Conservation (phyloP, 1,284 basidiomycete species). For the Vanrija humicola region DNA sequence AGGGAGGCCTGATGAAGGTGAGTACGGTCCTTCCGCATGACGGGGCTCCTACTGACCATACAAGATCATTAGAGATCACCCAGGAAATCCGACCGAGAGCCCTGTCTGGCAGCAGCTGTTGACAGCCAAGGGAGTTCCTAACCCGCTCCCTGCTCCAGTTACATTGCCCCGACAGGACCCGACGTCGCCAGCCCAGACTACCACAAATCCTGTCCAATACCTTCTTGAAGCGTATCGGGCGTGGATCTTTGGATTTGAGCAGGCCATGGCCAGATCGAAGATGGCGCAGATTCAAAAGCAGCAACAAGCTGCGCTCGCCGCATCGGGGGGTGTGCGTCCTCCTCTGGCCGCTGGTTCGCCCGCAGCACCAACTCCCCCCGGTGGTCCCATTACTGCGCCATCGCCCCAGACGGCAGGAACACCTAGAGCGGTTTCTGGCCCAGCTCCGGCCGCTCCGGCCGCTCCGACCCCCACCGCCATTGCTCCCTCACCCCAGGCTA, state of each 20-base stretch:
- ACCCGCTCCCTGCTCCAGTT: slow-evolving; percentile 30
- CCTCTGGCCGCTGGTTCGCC: neutral
- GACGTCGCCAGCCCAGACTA: slow-evolving; percentile 18
- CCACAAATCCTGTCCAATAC: slow-evolving; percentile 33
- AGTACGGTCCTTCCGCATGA: neutral
- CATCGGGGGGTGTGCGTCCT: neutral
- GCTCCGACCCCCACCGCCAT: neutral
- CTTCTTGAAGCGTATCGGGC: slow-evolving; percentile 33
- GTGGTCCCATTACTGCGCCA: neutral
- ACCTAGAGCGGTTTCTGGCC: neutral
- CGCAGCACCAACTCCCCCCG: slow-evolving; percentile 1
- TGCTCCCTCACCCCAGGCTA: neutral
- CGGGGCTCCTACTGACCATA: neutral
- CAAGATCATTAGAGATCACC: neutral
- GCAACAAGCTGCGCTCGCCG: slow-evolving; percentile 1
- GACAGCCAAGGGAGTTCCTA: slow-evolving; percentile 22
- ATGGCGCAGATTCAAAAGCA: slow-evolving; percentile 14
- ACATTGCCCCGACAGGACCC: slow-evolving; percentile 25
- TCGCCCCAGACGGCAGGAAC: neutral
- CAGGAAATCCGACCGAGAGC: slow-evolving; percentile 20
- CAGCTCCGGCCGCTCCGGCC: neutral
- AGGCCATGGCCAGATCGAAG: slow-evolving; percentile 29
- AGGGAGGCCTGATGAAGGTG: slow-evolving; percentile 28
- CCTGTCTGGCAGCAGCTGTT: slow-evolving; percentile 29
- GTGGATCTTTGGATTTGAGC: slow-evolving; percentile 39